These are phyloP conservation scores for Populus deltoides DNA, from an alignment of 345 rosid genomes.

Conservation along the genomic window DNA sequence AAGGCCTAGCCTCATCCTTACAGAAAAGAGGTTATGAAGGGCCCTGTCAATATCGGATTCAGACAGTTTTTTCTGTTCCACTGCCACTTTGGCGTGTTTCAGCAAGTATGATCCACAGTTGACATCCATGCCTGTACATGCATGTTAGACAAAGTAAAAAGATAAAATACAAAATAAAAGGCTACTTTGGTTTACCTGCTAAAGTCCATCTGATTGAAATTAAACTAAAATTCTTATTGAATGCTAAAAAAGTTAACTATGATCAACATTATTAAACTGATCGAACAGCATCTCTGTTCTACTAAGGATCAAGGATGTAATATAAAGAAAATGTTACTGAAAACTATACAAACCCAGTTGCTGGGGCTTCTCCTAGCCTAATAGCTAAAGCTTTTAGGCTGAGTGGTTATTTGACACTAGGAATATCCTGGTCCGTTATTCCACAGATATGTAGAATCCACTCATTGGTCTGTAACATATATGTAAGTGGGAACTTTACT, in stretches of 20 bases:
- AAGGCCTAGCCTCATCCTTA: conserved; percentile 86
- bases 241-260: background rate
- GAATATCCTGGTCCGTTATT: too few species aligned
- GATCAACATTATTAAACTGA: background rate
- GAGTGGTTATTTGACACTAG: too few species aligned
- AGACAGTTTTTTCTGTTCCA: conserved; percentile 56
- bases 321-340: too few species aligned
- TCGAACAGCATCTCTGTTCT: background rate
- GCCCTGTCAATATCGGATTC: conserved; percentile 64
- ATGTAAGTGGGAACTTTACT: background rate
- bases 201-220: background rate
- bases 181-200: background rate
- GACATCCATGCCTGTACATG: conserved; percentile 77
- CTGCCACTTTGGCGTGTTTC: conserved; percentile 62
- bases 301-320: too few species aligned
- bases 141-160: background rate
- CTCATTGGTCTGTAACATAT: background rate
- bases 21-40: conserved; percentile 65
- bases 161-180: background rate
- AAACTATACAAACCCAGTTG: too few species aligned
- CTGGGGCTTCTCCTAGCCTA: too few species aligned
- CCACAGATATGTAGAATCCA: background rate
- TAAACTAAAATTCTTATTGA: background rate
- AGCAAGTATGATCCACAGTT: conserved; percentile 73
- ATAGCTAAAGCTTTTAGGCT: too few species aligned